Evolutionary conservation across 352 stramenopile species (phyloP), one percentile per base, ranked within the genome.

Genomic region (Pythium monospermum): DNA sequence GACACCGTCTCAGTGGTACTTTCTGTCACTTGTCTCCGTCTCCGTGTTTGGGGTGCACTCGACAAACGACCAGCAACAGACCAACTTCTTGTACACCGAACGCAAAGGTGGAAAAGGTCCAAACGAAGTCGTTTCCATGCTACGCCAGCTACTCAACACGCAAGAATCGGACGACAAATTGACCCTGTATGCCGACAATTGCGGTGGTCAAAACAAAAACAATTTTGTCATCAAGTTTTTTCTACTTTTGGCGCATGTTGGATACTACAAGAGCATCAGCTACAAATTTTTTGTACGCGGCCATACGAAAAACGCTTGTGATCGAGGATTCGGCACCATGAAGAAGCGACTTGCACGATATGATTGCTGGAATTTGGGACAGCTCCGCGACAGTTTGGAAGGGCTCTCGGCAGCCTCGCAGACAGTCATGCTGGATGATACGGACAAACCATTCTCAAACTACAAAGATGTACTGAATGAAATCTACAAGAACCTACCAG

Each of bases 121-220:
- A 2, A 50, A 33, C 4, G 51, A 52, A 18, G 51, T 59, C 1
- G 41, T 59, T 11, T 53, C 41, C 0, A 47, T 59, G 51, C 41
- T 59, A 1, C 31, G 52, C 13, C n/a, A 3, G 4, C 27, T 36
- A 13, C 38, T 49, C 4, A 6, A 42, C 6, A 31, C 30, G 7
- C 32, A 47, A 3, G 16, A 38, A 1, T 12, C 2, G 7, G n/a
- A 36, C 4, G 3, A n/a, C 1, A 33, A 42, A 2, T 25, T 43
- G 8, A 55, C 44, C 3, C 16, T 61, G 1, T 55, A 45, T 30
- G 53, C 45, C 0, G 53, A 61, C 39, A 55, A 61, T 26, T 61
- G 53, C 15, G 46, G 36, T 2, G 53, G 45, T 1, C 53, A 61
- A 36, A 61, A 61, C 46, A 61, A 55, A 16, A 52, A 56, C 39